Base-by-base conservation (phyloP, 257 asterid genomes). In the Paraleonurus japonicus region DNA sequence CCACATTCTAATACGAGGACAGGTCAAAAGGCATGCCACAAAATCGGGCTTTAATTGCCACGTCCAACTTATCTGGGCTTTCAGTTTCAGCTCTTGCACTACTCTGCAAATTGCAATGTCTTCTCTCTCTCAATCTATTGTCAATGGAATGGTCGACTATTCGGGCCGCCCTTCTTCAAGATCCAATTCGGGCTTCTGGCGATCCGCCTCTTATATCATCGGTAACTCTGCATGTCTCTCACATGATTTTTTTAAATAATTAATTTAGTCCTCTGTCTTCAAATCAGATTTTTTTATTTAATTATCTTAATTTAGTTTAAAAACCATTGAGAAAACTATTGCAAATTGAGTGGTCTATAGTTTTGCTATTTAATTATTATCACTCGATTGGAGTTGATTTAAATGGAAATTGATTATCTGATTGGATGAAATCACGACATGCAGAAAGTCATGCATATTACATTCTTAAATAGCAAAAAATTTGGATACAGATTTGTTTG, bases 151-250 rank as follows among this genome's bases (percentile, higher is more conserved):
- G 84, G 60, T 67, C 22, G 79, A 76, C 62, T 68, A 19, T 43
- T 50, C 64, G 61, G 87, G 82, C 71, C 79, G 76, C 15, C 79
- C 79, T n/a, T 82, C 84, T 41, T 39, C 3, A 6, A 70, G 84
- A 59, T 66, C 82, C 3, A 54, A 67, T 6, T 79, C 84, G 64
- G 87, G 87, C 73, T 80, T 64, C 75, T 80, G 87, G 87, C 71
- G 71, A 30, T 83, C 87, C 7, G 84, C 87, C 7, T 67, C 43
- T 60, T 77, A 61, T 81, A 77, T 80, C 69, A 83, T 77, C 19
- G 84, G 87, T 79, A 48, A 16, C 19, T 53, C 51, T 43, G 51
- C 51, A 43, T 43, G 12, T 6, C 9, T 1, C 39, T 6, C 12
- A 13, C 3, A 2, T 12, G 6, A 12, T 43, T 43, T 43, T 43